phyloP scores from a whole-genome alignment of 805 yeast genomes.

The Yarrowia phangngaensis region DNA sequence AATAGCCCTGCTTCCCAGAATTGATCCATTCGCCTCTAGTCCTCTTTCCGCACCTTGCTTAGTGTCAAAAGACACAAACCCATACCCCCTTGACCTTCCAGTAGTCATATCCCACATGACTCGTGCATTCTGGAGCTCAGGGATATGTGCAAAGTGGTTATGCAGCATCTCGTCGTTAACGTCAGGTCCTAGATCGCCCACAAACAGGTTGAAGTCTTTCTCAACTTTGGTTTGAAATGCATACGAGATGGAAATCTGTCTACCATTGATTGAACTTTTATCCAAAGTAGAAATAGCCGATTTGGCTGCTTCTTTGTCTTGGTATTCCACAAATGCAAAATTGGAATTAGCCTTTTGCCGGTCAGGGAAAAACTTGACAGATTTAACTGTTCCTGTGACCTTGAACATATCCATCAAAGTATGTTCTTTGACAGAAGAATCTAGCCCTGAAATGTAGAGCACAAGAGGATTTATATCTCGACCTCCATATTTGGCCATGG shows the following conservation, averaged over 20 bases:
- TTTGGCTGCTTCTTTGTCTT: slow-evolving; percentile 54
- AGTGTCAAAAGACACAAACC: slow-evolving; percentile 73
- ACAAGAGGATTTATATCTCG: slow-evolving; percentile 71
- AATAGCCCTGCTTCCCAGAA: slow-evolving; percentile 68
- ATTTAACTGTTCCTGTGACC: slow-evolving; percentile 55
- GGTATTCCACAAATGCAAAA: slow-evolving; percentile 81
- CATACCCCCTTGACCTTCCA: slow-evolving; percentile 85
- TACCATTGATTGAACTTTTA: slow-evolving; percentile 51
- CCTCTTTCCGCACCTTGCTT: slow-evolving; percentile 72
- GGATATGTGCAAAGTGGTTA: slow-evolving; percentile 53
- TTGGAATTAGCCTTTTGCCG: slow-evolving; percentile 66
- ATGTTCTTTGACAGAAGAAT: slow-evolving; percentile 61
- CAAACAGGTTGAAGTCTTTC: slow-evolving; percentile 68
- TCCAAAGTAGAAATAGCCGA: slow-evolving; percentile 59
- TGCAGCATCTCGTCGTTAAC: slow-evolving; percentile 71
- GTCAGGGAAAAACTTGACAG: slow-evolving; percentile 69
- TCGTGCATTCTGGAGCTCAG: slow-evolving; percentile 71
- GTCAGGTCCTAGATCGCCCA: slow-evolving; percentile 81
- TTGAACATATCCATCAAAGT: slow-evolving; percentile 58
- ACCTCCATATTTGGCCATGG: slow-evolving; percentile 50
- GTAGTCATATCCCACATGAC: slow-evolving; percentile 98
- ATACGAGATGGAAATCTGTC: slow-evolving; percentile 66
- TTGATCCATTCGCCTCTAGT: slow-evolving; percentile 68
- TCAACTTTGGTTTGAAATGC: slow-evolving; percentile 63
- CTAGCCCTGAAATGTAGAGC: slow-evolving; percentile 72